A percentile compares a stretch with the other conserved stretches of the same genome.
Conservation (phyloP, 2,329 filamentous ascomycete genomes). For the Beauveria asiatica region DNA sequence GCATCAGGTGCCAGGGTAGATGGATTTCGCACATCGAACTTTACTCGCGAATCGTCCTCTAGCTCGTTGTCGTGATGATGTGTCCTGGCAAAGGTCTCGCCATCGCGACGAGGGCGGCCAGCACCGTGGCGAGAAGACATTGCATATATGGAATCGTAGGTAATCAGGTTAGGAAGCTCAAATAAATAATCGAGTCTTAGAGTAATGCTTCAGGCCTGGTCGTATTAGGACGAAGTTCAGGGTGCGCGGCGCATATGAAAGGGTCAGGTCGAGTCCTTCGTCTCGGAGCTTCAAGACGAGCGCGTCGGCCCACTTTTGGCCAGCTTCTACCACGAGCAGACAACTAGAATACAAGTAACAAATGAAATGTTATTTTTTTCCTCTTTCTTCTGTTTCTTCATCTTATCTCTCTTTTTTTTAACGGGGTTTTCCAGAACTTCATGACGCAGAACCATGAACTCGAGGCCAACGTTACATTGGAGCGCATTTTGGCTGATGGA, state of each 20-base stretch:
- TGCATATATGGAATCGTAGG: background rate
- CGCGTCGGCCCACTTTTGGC: conserved; percentile 1
- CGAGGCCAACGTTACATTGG: too few species aligned
- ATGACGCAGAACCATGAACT: too few species aligned
- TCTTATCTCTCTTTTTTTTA: too few species aligned
- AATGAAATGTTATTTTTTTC: too few species aligned
- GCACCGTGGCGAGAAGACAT: conserved; percentile 54
- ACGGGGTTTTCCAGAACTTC: too few species aligned
- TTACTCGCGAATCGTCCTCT: conserved; percentile 62
- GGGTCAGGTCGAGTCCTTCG: background rate
- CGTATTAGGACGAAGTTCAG: background rate
- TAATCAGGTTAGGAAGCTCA: background rate
- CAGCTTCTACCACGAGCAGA: too few species aligned
- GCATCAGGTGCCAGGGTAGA: conserved; percentile 82
- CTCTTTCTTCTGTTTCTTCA: too few species aligned
- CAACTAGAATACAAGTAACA: too few species aligned
- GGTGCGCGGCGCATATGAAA: background rate
- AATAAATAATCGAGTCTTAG: background rate
- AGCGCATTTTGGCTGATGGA: too few species aligned
- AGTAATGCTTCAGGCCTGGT: background rate
- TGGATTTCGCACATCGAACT: conserved; percentile 91
- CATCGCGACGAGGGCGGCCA: conserved; percentile 73
- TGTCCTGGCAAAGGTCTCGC: conserved; percentile 70
- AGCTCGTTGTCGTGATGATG: conserved; percentile 51
- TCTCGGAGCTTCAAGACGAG: background rate